Conservation (phyloP, 108 stramenopile genomes). For the Discostella pseudostelligera region DNA sequence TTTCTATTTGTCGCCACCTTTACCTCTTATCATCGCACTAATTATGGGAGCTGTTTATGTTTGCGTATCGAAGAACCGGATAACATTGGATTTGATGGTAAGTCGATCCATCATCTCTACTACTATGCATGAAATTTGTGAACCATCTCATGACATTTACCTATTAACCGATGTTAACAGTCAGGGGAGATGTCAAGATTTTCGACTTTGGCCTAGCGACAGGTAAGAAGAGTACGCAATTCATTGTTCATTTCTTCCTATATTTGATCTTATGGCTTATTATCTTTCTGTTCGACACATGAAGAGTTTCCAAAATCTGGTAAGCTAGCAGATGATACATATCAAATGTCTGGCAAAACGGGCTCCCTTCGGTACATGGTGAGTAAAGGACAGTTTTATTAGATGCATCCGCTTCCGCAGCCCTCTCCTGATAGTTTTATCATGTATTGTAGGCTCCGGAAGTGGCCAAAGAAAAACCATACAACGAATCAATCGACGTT, state of each 20-base stretch:
- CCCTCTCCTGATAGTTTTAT: too few relatives aligned
- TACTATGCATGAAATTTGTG: background rate
- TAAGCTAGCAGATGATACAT: constrained; percentile 23
- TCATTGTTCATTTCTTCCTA: background rate
- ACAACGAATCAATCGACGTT: constrained; percentile 86
- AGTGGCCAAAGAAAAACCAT: constrained; percentile 66
- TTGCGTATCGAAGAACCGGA: constrained; percentile 35
- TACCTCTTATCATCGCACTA: background rate
- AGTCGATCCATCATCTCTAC: background rate
- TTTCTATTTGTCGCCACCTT: background rate
- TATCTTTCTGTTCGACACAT: background rate
- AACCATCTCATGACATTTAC: background rate
- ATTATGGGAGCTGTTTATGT: background rate
- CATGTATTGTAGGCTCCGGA: constrained; percentile 63
- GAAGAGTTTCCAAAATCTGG: constrained; percentile 20
- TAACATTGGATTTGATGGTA: constrained; percentile 43
- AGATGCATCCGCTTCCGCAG: background rate
- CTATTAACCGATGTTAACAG: background rate
- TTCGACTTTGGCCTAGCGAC: constrained; percentile 74
- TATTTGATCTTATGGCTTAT: background rate
- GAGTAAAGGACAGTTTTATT: background rate
- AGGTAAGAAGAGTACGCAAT: constrained; percentile 8
- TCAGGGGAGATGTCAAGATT: constrained; percentile 55
- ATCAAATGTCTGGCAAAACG: constrained; percentile 57
- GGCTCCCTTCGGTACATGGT: constrained; percentile 62